Evolutionary conservation across 148 eudicot species (phyloP).

Genomic region (Rhododendron henanense): DNA sequence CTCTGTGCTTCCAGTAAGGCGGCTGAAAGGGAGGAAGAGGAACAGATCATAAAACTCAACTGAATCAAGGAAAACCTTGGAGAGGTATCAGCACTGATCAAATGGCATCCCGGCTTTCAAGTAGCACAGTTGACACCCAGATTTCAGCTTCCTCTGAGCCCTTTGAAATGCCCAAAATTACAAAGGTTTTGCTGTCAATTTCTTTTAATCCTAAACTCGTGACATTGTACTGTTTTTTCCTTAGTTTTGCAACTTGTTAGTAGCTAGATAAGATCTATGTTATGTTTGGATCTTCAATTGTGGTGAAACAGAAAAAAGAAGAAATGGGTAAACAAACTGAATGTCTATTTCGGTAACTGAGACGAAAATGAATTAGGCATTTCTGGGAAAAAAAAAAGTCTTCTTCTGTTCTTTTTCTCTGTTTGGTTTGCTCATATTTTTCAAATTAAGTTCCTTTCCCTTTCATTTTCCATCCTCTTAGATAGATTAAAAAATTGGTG

Average conservation of each 20-base stretch:
- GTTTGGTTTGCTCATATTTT: background rate
- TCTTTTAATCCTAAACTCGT: background rate
- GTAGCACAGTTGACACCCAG: background rate
- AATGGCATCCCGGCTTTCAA: background rate
- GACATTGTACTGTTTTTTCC: background rate
- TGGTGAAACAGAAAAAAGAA: background rate
- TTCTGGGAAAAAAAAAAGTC: background rate
- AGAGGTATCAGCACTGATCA: background rate
- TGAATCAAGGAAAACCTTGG: background rate
- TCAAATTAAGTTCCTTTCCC: background rate
- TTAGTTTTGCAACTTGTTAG: background rate
- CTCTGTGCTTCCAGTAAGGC: too few relatives aligned
- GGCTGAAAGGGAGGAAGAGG: background rate
- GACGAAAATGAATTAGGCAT: background rate
- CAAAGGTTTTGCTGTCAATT: background rate
- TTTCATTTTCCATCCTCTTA: background rate
- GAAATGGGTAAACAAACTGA: background rate
- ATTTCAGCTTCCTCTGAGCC: background rate
- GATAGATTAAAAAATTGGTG: background rate
- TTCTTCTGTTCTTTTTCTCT: background rate
- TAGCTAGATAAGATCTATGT: background rate
- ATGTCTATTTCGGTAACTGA: background rate
- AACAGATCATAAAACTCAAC: background rate
- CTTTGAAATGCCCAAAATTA: slow-evolving; percentile 4
- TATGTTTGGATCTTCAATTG: background rate